phyloP scores from a whole-genome alignment of 1,284 basidiomycete species.

The Rhizoctonia solani region DNA sequence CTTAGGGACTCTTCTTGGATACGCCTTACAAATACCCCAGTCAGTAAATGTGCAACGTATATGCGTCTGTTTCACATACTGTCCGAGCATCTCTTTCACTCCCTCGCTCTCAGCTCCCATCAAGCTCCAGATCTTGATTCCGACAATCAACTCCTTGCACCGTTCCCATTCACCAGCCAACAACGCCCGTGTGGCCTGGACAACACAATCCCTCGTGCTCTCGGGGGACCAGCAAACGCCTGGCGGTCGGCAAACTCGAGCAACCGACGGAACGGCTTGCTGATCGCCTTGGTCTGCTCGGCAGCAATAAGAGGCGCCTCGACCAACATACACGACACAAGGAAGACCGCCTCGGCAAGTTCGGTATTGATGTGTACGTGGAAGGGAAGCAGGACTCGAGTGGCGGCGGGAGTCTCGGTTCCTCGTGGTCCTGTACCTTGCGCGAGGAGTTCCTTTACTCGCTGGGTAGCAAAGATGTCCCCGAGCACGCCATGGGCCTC shows the following conservation, averaged over 20 bases:
- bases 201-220: conserved; percentile 98
- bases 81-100: conserved; percentile 94
- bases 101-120: conserved; percentile 80
- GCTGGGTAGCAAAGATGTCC: conserved; percentile 95
- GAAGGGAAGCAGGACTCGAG: conserved; percentile 97
- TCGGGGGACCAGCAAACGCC: conserved; percentile 99
- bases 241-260: conserved; percentile 98
- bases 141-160: conserved; percentile 88
- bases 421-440: conserved; percentile 83
- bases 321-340: conserved; percentile 97
- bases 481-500: conserved; percentile 92
- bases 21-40: conserved; percentile 58
- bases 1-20: conserved; percentile 98
- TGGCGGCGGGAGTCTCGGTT: conserved; percentile 96
- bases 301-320: conserved; percentile 96
- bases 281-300: conserved; percentile 89
- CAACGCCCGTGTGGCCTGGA: conserved; percentile 97
- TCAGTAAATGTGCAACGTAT: conserved; percentile 21
- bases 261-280: conserved; percentile 92
- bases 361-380: conserved; percentile 99
- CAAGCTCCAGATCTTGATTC: conserved; percentile 97
- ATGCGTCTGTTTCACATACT: conserved; percentile 60
- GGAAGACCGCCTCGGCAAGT: conserved; percentile 94
- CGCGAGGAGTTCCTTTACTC: conserved; percentile 95
- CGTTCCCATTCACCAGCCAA: conserved; percentile 98